These are phyloP conservation scores for Fusarium subtropicale DNA, from an alignment of 2,329 filamentous ascomycete genomes.

Conservation along the genomic window DNA sequence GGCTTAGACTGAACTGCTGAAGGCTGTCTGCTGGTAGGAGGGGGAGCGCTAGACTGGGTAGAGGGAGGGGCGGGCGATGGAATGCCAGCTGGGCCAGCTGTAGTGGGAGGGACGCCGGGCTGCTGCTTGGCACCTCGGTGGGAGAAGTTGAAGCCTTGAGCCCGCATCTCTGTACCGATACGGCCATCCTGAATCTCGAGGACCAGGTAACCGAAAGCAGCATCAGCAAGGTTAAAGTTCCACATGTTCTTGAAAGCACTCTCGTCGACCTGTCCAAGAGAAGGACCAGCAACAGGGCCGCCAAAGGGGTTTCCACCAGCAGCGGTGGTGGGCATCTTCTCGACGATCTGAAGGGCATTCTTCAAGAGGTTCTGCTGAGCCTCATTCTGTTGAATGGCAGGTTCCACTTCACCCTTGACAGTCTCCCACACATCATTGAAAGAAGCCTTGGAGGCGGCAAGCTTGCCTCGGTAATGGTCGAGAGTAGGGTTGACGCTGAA, in stretches of 20 bases:
- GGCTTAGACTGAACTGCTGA: slow-evolving; percentile 58
- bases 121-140: slow-evolving; percentile 89
- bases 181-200: slow-evolving; percentile 94
- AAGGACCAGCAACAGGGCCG: slow-evolving; percentile 78
- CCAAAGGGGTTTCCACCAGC: slow-evolving; percentile 98
- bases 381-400: slow-evolving; percentile 92
- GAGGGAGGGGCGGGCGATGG: slow-evolving; percentile 54
- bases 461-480: slow-evolving; percentile 98
- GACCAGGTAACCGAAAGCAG: slow-evolving; percentile 95
- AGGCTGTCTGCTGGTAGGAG: slow-evolving; percentile 53
- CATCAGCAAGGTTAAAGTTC: slow-evolving; percentile 99
- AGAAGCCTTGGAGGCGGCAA: slow-evolving; percentile 96
- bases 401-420: slow-evolving; percentile 94
- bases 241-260: slow-evolving; percentile 99
- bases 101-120: slow-evolving; percentile 52
- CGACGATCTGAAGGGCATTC: slow-evolving; percentile 91
- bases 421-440: slow-evolving; percentile 99
- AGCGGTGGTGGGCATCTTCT: slow-evolving; percentile 96
- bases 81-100: slow-evolving; percentile 46
- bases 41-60: slow-evolving; percentile 52
- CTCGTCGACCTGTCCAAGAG: slow-evolving; percentile 92
- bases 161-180: slow-evolving; percentile 98
- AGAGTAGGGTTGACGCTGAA: slow-evolving; percentile 98
- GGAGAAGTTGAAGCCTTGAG: slow-evolving; percentile 99
- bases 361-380: slow-evolving; percentile 92